Evolutionary conservation across 73 alveolate genomes (phyloP).

Genomic region (Paramecium octaurelia): DNA sequence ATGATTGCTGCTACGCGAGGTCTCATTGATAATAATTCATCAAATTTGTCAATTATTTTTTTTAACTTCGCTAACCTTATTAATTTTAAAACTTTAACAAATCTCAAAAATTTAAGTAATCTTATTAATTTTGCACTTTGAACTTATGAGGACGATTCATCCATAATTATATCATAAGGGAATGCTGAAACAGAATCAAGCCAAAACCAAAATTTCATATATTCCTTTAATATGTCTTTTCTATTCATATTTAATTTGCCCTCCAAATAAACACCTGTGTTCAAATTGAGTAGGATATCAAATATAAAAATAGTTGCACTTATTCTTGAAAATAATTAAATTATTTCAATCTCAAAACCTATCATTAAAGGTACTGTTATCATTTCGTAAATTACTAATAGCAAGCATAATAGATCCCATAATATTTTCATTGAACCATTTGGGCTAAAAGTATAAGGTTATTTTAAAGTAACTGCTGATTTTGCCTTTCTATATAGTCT

Average conservation of each 20-base stretch:
- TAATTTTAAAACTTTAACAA: slow-evolving; percentile 68
- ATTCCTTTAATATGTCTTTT: slow-evolving; percentile 58
- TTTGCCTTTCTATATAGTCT: not conserved
- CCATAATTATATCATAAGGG: slow-evolving; percentile 71
- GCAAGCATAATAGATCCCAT: slow-evolving; percentile 70
- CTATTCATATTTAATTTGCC: slow-evolving; percentile 70
- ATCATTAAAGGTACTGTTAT: not conserved
- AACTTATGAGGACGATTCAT: not conserved
- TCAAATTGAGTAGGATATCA: slow-evolving; percentile 53
- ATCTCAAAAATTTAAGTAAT: slow-evolving; percentile 69
- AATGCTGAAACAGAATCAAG: slow-evolving; percentile 67
- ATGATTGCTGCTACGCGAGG: slow-evolving; percentile 21
- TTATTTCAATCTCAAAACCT: not conserved
- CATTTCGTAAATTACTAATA: not conserved
- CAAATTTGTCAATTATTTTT: slow-evolving; percentile 70
- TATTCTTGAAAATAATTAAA: not conserved
- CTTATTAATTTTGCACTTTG: slow-evolving; percentile 65
- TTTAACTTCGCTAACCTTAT: slow-evolving; percentile 70
- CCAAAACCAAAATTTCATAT: slow-evolving; percentile 72
- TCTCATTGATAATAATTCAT: slow-evolving; percentile 64
- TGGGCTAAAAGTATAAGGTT: slow-evolving; percentile 32
- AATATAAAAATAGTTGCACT: slow-evolving; percentile 23
- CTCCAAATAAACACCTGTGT: slow-evolving; percentile 70
- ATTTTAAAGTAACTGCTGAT: not conserved
- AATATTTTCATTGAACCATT: slow-evolving; percentile 65